Conservation (phyloP, 2,329 filamentous ascomycete genomes). For the Pseudofabraea citricarpa region DNA sequence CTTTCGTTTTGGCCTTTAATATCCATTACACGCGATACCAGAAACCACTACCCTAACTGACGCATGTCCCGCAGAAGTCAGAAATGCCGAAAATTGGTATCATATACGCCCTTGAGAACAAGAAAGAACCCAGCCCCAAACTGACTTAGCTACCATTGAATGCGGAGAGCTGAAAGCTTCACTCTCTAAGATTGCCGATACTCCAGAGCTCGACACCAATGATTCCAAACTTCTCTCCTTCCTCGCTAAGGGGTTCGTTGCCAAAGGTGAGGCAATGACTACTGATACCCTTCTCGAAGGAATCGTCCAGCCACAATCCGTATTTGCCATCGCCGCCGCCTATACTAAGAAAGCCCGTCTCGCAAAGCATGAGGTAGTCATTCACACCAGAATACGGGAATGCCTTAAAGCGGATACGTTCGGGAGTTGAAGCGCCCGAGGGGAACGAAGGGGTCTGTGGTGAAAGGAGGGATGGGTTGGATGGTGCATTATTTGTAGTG, state of each 20-base stretch:
- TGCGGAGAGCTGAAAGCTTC: neutral
- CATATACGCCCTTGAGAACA: neutral
- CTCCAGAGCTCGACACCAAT: constrained; percentile 93
- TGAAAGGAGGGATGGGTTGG: constrained; percentile 12
- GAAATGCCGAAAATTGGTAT: constrained; percentile 1
- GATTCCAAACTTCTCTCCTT: constrained; percentile 87
- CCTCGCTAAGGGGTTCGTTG: constrained; percentile 89
- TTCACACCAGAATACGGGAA: constrained; percentile 96
- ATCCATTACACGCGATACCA: too few species aligned
- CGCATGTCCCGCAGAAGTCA: too few species aligned
- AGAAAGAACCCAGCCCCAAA: neutral
- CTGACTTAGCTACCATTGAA: neutral
- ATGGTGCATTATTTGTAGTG: constrained; percentile 14
- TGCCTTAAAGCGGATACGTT: constrained; percentile 88
- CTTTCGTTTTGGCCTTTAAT: too few species aligned
- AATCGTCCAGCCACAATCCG: constrained; percentile 88
- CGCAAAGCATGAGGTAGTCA: constrained; percentile 94
- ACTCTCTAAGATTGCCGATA: constrained; percentile 50
- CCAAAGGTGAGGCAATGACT: constrained; percentile 85
- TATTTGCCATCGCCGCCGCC: constrained; percentile 88
- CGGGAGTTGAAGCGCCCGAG: constrained; percentile 48
- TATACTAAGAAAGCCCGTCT: constrained; percentile 76
- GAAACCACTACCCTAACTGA: too few species aligned
- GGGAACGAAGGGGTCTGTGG: constrained; percentile 15
- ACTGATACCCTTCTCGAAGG: constrained; percentile 78